Evolutionary conservation across 164 flowering plant genomes (phyloP), one percentile per base, ranked within the genome.

Genomic region (Magnolia sinica): DNA sequence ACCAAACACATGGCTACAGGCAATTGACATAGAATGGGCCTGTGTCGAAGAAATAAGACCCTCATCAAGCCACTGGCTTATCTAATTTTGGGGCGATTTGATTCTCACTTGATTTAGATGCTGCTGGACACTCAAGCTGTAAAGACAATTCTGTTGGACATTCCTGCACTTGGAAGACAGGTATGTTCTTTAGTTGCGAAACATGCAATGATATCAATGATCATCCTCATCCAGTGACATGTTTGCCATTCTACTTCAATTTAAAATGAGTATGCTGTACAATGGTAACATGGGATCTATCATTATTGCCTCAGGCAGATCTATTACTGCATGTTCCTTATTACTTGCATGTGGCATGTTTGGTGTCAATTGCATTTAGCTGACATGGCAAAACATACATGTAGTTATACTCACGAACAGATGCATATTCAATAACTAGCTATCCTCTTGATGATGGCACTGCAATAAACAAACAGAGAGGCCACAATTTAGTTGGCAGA

Each of bases 71-170:
- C 64, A 23, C 2, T 72, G 61, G 29, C 68, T 70, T 18, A 14
- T 16, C n/a, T 71, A 27, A 71, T 76, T 55, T 63, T 27, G 55
- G 50, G 19, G 37, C 45, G 16, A 61, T n/a, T 73, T 71, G 52
- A 22, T 81, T 31, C 61, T 22, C 45, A 37, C 24, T 68, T 58
- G 73, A 19, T 72, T 86, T 91, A 95, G 99, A 95, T 95, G 99
- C 77, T 95, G 70, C 83, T 95, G 89, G 99, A 96, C 82, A 96
- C 99, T 61, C 99, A 94, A 77, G 99, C 99, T 68, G 92, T 96
- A 63, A 96, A 96, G 87, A 91, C 95, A 45, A 92, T 96, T 82
- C 99, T 96, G 81, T 80, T 92, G 69, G 98, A 96, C 11, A 90
- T 96, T 81, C 99, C 99, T 76, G 85, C 97, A 72, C 91, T 93